A percentile compares a stretch with the other conserved stretches of the same genome.
These are phyloP conservation scores for Rhododendron griersonianum DNA, from an alignment of 148 eudicot genomes.

Conservation along the genomic window DNA sequence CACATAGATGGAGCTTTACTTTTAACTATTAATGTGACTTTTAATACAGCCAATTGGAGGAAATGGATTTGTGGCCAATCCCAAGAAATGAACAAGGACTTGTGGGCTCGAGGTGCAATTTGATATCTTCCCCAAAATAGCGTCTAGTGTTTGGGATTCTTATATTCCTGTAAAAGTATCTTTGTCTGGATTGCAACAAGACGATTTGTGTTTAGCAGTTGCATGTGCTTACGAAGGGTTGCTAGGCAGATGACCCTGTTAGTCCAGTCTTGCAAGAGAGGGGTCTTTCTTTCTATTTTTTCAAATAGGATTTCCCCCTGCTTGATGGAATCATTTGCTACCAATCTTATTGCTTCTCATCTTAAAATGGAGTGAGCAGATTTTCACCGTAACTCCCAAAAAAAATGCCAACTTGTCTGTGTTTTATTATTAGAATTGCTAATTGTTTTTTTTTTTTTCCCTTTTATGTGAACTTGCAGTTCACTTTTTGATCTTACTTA, in stretches of 20 bases:
- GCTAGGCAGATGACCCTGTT: slow-evolving; percentile 1
- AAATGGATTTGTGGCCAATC: not conserved
- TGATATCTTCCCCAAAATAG: not conserved
- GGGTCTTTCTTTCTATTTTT: not conserved
- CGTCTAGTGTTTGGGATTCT: not conserved
- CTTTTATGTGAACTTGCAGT: not conserved
- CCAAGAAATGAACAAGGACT: not conserved
- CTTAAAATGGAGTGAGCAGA: not conserved
- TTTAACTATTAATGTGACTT: not conserved
- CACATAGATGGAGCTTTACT: not conserved
- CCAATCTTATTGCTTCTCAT: not conserved
- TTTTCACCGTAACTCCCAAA: not conserved
- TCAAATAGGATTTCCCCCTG: not conserved
- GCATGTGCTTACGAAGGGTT: not conserved
- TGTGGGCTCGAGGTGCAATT: not conserved
- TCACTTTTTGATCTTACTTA: not conserved
- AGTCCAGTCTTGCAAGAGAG: not conserved
- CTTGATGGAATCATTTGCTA: not conserved
- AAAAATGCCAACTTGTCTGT: not conserved
- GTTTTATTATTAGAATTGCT: not conserved
- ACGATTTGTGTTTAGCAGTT: not conserved
- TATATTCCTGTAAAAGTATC: not conserved
- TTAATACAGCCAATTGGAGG: not conserved
- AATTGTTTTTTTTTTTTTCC: not conserved
- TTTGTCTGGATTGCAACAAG: slow-evolving; percentile 3